Percentiles rank a stretch among this genome's conserved stretches.
Conservation (phyloP, 805 yeast species). For the Kodamaea nitidulidarum region DNA sequence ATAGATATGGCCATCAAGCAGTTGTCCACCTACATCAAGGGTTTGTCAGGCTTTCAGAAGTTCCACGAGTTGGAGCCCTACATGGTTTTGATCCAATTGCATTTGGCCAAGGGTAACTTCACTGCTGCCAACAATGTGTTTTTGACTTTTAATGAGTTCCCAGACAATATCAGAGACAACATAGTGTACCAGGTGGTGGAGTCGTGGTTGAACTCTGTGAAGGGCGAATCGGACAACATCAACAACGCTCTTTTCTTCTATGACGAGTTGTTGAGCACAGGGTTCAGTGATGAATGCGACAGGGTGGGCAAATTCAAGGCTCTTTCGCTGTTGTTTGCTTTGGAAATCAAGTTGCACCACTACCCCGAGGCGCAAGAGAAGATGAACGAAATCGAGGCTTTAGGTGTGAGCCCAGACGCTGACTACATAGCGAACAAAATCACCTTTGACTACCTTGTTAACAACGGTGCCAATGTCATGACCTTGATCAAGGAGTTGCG, state of each 20-base stretch:
- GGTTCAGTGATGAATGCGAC: slow-evolving; percentile 37
- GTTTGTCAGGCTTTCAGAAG: slow-evolving; percentile 16
- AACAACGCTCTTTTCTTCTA: slow-evolving; percentile 52
- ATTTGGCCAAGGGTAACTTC: slow-evolving; percentile 36
- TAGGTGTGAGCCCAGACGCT: slow-evolving; percentile 33
- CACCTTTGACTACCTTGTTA: slow-evolving; percentile 51
- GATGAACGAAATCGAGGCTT: slow-evolving; percentile 38
- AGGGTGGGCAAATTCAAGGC: slow-evolving; percentile 30
- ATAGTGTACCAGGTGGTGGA: slow-evolving; percentile 75
- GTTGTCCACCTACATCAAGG: slow-evolving; percentile 27
- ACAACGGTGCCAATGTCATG: slow-evolving; percentile 39
- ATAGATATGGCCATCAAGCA: slow-evolving; percentile 34
- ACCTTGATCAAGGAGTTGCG: slow-evolving; percentile 46
- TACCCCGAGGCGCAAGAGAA: slow-evolving; percentile 78
- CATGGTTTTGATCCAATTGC: slow-evolving; percentile 37
- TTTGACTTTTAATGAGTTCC: slow-evolving; percentile 29
- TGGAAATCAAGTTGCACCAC: slow-evolving; percentile 76
- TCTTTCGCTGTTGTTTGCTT: slow-evolving; percentile 59
- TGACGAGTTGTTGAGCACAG: slow-evolving; percentile 70
- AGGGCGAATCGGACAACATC: slow-evolving; percentile 40
- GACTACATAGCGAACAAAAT: slow-evolving; percentile 64
- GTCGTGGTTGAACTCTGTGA: slow-evolving; percentile 51
- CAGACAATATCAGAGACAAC: slow-evolving; percentile 50
- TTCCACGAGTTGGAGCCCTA: slow-evolving; percentile 39
- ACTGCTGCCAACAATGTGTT: slow-evolving; percentile 31